These are phyloP conservation scores for Microsporum canis DNA, from an alignment of 2,329 filamentous ascomycete genomes.

Conservation along the genomic window DNA sequence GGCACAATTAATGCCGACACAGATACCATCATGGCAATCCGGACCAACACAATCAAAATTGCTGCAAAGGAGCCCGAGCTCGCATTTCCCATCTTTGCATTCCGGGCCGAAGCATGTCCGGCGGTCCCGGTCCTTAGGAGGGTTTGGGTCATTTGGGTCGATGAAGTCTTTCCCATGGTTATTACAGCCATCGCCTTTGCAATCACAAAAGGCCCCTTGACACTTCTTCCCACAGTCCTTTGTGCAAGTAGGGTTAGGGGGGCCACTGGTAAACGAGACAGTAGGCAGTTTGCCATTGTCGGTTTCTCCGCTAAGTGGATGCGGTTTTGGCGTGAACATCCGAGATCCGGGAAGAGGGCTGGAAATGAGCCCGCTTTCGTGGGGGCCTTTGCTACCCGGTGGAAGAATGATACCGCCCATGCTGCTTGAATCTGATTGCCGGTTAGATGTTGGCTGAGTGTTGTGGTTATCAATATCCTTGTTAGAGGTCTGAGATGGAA, in stretches of 20 bases:
- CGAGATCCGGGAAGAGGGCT: not conserved
- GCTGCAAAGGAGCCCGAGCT: not conserved
- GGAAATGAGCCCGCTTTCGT: not conserved
- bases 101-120: not conserved
- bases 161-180: conserved; percentile 4
- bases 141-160: conserved; percentile 4
- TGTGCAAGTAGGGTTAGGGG: conserved; percentile 3
- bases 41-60: conserved; percentile 4
- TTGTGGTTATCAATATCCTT: not conserved
- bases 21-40: conserved; percentile 5
- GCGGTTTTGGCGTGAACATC: conserved; percentile 7
- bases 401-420: not conserved
- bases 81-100: conserved; percentile 4
- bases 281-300: not conserved
- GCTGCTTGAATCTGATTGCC: not conserved
- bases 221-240: conserved; percentile 6
- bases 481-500: not conserved
- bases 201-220: not conserved
- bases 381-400: not conserved
- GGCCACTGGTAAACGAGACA: conserved; percentile 1
- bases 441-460: not conserved
- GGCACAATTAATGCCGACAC: not conserved
- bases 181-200: conserved; percentile 1
- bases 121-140: not conserved
- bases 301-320: not conserved